These are phyloP conservation scores for Limonium bicolor DNA, from an alignment of 148 eudicot genomes.

Conservation along the genomic window DNA sequence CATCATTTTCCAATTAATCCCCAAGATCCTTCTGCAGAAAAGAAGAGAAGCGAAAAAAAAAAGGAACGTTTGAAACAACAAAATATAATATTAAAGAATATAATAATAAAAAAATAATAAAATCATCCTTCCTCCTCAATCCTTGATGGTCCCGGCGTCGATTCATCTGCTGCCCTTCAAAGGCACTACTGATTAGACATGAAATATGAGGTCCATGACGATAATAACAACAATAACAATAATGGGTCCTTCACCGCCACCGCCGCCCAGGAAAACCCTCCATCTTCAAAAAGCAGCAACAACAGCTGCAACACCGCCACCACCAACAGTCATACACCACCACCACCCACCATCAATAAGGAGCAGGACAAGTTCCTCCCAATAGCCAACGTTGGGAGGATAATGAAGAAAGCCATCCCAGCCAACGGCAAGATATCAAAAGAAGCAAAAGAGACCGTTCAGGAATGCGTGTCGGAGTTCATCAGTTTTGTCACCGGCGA, in stretches of 20 bases:
- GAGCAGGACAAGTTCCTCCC: slow-evolving; percentile 70
- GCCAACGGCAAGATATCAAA: slow-evolving; percentile 47
- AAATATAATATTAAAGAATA: too few relatives aligned
- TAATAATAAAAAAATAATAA: too few relatives aligned
- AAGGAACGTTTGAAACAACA: too few relatives aligned
- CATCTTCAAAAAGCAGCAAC: too few relatives aligned
- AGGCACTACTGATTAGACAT: background rate
- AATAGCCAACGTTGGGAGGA: slow-evolving; percentile 62
- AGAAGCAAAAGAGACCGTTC: slow-evolving; percentile 64
- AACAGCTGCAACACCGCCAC: slow-evolving; percentile 9
- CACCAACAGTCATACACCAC: slow-evolving; percentile 10
- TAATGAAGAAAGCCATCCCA: slow-evolving; percentile 65
- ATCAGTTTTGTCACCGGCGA: slow-evolving; percentile 70
- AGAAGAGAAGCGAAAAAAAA: slow-evolving; percentile 1
- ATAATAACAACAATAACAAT: too few relatives aligned
- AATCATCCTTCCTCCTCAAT: too few relatives aligned
- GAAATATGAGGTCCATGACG: slow-evolving; percentile 30
- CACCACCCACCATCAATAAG: slow-evolving; percentile 9
- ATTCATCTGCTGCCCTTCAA: slow-evolving; percentile 3
- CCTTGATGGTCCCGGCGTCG: too few relatives aligned
- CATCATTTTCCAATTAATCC: too few relatives aligned
- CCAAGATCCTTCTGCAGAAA: slow-evolving; percentile 7
- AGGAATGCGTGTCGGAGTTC: slow-evolving; percentile 74
- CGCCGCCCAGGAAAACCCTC: slow-evolving; percentile 29
- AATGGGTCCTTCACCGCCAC: slow-evolving; percentile 12